Evolutionary conservation across 2,329 filamentous ascomycete genomes (phyloP).

Genomic region (Pestalotiopsis sp.): DNA sequence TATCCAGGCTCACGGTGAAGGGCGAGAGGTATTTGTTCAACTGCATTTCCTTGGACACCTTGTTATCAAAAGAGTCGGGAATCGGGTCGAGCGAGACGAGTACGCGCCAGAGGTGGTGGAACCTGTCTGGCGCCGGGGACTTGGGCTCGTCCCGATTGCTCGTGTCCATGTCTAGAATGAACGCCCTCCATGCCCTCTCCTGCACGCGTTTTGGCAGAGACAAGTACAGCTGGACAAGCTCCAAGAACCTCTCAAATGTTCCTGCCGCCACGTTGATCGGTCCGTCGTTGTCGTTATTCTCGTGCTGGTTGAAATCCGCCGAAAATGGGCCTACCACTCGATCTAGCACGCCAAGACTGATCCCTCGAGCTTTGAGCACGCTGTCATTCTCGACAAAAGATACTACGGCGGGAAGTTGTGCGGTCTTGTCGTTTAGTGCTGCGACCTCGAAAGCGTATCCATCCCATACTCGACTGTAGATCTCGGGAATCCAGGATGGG

Average conservation of each 20-base stretch:
- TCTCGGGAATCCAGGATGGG: background rate
- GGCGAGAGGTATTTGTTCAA: background rate
- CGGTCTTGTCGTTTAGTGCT: background rate
- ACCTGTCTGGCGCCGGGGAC: background rate
- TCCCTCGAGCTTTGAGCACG: background rate
- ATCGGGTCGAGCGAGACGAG: background rate
- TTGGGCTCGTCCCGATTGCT: background rate
- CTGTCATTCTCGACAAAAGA: background rate
- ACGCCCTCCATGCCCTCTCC: background rate
- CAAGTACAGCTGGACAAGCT: background rate
- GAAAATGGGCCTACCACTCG: background rate
- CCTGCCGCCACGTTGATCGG: background rate
- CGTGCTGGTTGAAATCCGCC: background rate
- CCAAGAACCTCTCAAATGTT: background rate
- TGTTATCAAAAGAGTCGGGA: background rate
- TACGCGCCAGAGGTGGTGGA: background rate
- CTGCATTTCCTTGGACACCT: background rate
- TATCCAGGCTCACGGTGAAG: background rate
- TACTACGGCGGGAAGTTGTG: background rate
- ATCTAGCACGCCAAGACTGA: background rate
- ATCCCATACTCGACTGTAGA: background rate
- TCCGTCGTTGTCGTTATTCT: background rate
- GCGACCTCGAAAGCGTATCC: background rate
- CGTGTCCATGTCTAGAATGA: background rate
- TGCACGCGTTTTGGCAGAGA: background rate